A percentile compares a stretch with the other conserved stretches of the same genome.
Conservation (phyloP, 140 eudicot genomes). For the Ambrosia hybrid region DNA sequence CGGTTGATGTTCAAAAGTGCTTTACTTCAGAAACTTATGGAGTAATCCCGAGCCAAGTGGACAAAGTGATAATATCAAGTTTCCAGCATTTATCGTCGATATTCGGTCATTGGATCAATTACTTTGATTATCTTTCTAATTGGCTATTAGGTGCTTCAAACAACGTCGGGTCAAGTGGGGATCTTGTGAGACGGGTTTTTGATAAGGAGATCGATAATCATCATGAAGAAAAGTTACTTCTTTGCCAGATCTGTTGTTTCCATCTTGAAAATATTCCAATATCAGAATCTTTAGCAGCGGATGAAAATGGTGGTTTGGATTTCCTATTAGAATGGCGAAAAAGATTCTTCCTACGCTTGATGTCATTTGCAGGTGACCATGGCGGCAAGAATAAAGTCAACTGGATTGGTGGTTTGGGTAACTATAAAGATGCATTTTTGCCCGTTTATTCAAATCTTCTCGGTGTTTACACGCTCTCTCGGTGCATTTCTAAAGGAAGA, state of each 20-base stretch:
- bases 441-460: conserved; percentile 87
- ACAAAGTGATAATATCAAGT: conserved; percentile 74
- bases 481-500: conserved; percentile 41
- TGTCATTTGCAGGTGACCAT: conserved; percentile 45
- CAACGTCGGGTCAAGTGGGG: conserved; percentile 54
- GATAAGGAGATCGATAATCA: conserved; percentile 99
- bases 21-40: conserved; percentile 33
- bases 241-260: conserved; percentile 85
- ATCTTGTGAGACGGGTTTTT: conserved; percentile 88
- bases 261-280: conserved; percentile 62
- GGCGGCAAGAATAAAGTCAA: conserved; percentile 40
- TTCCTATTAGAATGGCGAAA: conserved; percentile 64
- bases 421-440: conserved; percentile 91
- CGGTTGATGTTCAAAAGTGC: conserved; percentile 64
- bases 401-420: conserved; percentile 97
- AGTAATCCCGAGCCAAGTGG: conserved; percentile 80
- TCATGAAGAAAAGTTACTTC: conserved; percentile 83
- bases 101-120: conserved; percentile 70
- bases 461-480: conserved; percentile 62
- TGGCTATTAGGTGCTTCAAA: conserved; percentile 64
- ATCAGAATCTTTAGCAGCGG: conserved; percentile 28
- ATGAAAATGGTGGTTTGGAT: conserved; percentile 24
- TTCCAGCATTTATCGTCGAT: conserved; percentile 66
- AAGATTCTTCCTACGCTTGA: conserved; percentile 58
- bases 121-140: conserved; percentile 59